Base-by-base conservation (phyloP, 1,284 basidiomycete species). In the Ustilago curta region DNA sequence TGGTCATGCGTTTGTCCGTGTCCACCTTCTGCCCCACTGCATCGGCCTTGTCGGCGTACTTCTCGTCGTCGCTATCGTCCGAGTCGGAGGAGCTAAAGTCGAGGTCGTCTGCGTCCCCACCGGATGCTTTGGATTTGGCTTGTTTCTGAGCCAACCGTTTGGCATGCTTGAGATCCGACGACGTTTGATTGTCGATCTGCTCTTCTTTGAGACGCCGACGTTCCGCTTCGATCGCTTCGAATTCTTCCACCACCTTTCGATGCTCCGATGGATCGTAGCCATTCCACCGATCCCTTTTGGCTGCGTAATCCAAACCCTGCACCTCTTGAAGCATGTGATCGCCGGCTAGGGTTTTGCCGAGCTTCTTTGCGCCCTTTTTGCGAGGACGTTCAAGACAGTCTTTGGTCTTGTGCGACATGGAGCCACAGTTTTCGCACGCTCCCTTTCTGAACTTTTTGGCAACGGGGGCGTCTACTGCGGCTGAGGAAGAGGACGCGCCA, bases 381-480 rank as follows among this genome's bases (percentile, higher is more conserved):
- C 97, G 90, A 25, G 97, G 97, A 59, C 97, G 90, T 86, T 99
- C 97, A 51, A 99, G 88, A 85, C 97, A 99, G 85, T 99, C 97
- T 79, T 89, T 87, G 67, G 89, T 90, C 86, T 93, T 92, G 88
- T 99, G 97, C 2, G 94, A 93, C 89, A 97, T 92, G 18, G 96
- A 93, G 64, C 96, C 96, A 81, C 96, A 99, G 85, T 99, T 99
- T 87, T 97, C 95, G 87, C 96, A 99, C 32, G 96, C 97, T 35
- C 96, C 96, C 85, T 97, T 96, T 77, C 97, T 90, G 85, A 92
- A 99, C 86, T 97, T 97, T 84, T 93, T 97, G 0, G 91, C 90
- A 74, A 90, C 92, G 0, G 58, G 37, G 6, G 53, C 57, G 19
- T 29, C 44, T 8, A 8, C 32, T 0, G 32, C 6, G 2, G 42